Base-by-base conservation (phyloP, 441 rosid species). In the Viola pubescens region DNA sequence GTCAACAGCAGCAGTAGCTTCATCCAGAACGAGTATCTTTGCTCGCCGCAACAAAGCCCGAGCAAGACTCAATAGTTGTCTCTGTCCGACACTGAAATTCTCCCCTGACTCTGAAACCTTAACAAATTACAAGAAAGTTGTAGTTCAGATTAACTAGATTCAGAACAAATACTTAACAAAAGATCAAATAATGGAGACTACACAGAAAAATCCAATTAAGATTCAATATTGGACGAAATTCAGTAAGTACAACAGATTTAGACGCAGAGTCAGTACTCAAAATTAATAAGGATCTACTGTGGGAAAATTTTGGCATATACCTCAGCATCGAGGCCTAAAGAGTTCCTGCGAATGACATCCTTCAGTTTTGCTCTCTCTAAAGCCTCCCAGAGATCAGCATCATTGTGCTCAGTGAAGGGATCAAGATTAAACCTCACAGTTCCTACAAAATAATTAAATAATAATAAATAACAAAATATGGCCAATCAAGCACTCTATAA, bases 1-100 rank as follows among this genome's bases (percentile, higher is more conserved):
- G 64, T 91, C 98, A 54, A 91, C 98, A 50, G 98, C 95, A 34
- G 96, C 96, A 69, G 98, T 91, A 62, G 98, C 98, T 80, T 91
- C 98, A 70, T 91, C 98, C 43, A 91, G 98, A 48, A 91, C 92
- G 66, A 91, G 98, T 71, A 91, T 88, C 86, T 91, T 88, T 9
- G 98, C 85, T 73, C 96, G 81, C 58, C 96, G 84, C 63, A 91
- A 70, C 66, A 88, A 72, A 48, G 98, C 98, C 56, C 98, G 90
- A 51, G 98, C 84, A 75, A 91, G 98, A 79, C 98, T 88, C 61
- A 91, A 52, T 61, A 91, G 72, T 67, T 91, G 98, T 77, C 98
- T 82, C 77, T 88, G 98, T 46, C 96, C 98, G 7, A 86, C 98
- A 54, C 98, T 91, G 71, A 91, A 91, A 66, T 91, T 91, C 70